These are phyloP conservation scores for Puccinia triticina DNA, from an alignment of 1,284 basidiomycete species.

Conservation along the genomic window DNA sequence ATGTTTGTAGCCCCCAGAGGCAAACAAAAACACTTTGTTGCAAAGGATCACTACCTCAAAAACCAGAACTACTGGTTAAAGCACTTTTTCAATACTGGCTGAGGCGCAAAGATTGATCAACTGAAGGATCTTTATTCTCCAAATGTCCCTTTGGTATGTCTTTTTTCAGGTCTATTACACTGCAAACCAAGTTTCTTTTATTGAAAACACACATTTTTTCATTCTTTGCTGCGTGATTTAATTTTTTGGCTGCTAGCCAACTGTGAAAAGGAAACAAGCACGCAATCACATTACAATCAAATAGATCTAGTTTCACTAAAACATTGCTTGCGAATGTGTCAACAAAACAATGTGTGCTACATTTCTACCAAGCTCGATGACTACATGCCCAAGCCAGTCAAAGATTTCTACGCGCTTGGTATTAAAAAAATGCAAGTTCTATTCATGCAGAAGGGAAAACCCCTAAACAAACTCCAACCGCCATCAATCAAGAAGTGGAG, in stretches of 20 bases:
- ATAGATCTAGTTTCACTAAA: neutral
- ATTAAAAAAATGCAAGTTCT: neutral
- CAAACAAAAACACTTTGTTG: neutral
- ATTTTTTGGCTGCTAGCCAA: neutral
- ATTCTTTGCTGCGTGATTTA: neutral
- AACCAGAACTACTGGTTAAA: slow-evolving; percentile 34
- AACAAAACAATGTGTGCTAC: neutral
- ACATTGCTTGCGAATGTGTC: neutral
- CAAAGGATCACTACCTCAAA: slow-evolving; percentile 13
- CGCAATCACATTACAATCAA: neutral
- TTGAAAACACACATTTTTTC: neutral
- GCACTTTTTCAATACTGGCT: slow-evolving; percentile 22
- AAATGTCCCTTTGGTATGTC: slow-evolving; percentile 1
- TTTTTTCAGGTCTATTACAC: neutral
- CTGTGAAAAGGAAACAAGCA: neutral
- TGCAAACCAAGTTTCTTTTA: neutral
- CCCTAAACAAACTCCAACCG: neutral
- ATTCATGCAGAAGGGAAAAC: neutral
- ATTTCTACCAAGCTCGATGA: neutral
- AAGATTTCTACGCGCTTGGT: neutral
- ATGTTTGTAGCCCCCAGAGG: slow-evolving; percentile 6
- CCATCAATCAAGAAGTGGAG: neutral
- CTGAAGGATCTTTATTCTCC: slow-evolving; percentile 10
- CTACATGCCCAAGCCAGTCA: neutral
- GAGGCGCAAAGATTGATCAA: slow-evolving; percentile 8